Conservation (phyloP, 2,329 filamentous ascomycete genomes). For the Acrocalymma vagum region DNA sequence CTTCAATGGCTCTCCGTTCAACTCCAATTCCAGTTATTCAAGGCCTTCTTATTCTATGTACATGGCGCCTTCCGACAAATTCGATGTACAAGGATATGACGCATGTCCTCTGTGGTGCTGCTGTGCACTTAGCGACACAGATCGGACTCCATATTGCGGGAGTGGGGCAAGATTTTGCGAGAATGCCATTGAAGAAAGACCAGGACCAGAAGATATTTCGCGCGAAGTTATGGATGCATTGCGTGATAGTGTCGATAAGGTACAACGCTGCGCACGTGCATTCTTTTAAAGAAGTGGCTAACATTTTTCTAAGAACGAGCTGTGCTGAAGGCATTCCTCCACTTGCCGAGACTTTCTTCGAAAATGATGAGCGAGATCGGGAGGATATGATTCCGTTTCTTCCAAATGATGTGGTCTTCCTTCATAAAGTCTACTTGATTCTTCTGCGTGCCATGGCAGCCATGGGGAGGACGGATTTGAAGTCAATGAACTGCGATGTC, state of each 20-base stretch:
- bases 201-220: conserved; percentile 45
- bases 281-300: conserved; percentile 8
- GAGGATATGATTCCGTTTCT: conserved; percentile 43
- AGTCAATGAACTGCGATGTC: conserved; percentile 37
- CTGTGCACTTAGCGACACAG: conserved; percentile 51
- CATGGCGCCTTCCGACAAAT: conserved; percentile 52
- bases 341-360: conserved; percentile 43
- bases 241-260: conserved; percentile 47
- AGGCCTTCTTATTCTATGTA: conserved; percentile 49
- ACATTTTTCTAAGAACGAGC: conserved; percentile 34
- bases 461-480: conserved; percentile 43
- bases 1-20: conserved; percentile 45
- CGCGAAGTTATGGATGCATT: conserved; percentile 48
- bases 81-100: conserved; percentile 52
- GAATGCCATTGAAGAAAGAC: conserved; percentile 46
- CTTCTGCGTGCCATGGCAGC: conserved; percentile 43
- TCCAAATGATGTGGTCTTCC: conserved; percentile 39
- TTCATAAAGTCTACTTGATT: conserved; percentile 43
- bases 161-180: conserved; percentile 51
- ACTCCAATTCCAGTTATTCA: conserved; percentile 51
- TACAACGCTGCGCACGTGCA: conserved; percentile 12
- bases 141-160: conserved; percentile 51
- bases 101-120: conserved; percentile 50
- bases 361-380: conserved; percentile 40
- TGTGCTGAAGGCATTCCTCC: conserved; percentile 45